phyloP scores from a whole-genome alignment of 129 eudicot species.

The Deinandra increscens region DNA sequence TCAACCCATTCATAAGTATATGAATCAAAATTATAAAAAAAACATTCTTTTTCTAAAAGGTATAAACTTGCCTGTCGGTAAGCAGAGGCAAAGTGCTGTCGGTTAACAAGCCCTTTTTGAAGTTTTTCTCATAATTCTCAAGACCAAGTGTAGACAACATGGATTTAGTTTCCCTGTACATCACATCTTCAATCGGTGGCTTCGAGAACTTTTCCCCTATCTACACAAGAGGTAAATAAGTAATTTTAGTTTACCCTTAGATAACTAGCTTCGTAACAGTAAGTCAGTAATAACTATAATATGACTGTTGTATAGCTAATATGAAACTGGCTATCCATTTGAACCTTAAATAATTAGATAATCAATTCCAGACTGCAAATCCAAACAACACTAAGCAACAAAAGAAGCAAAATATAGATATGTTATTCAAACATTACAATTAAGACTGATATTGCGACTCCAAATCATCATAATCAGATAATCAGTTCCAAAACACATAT shows the following conservation, averaged over 20 bases:
- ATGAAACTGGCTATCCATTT: not conserved
- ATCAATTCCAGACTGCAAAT: conserved; percentile 16
- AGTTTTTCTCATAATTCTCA: conserved; percentile 71
- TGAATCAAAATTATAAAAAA: not conserved
- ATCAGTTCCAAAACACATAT: conserved; percentile 23
- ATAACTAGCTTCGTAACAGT: not conserved
- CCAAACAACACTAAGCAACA: not conserved
- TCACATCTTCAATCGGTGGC: conserved; percentile 64
- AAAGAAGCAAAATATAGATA: not conserved
- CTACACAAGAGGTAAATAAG: conserved; percentile 30
- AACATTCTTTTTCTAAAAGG: not conserved
- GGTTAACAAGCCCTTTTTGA: conserved; percentile 77
- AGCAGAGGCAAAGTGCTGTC: conserved; percentile 81
- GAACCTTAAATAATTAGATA: not conserved
- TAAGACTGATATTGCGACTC: not conserved
- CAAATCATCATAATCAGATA: not conserved
- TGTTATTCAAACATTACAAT: conserved; percentile 6
- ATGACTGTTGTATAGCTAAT: not conserved
- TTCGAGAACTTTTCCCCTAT: conserved; percentile 72
- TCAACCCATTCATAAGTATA: not conserved
- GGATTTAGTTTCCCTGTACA: conserved; percentile 59
- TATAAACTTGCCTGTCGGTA: conserved; percentile 67
- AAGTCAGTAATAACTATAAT: not conserved
- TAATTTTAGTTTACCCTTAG: not conserved
- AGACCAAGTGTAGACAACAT: conserved; percentile 80